These are phyloP conservation scores for Zanthoxylum bungeanum DNA, from an alignment of 345 rosid genomes.

Conservation along the genomic window DNA sequence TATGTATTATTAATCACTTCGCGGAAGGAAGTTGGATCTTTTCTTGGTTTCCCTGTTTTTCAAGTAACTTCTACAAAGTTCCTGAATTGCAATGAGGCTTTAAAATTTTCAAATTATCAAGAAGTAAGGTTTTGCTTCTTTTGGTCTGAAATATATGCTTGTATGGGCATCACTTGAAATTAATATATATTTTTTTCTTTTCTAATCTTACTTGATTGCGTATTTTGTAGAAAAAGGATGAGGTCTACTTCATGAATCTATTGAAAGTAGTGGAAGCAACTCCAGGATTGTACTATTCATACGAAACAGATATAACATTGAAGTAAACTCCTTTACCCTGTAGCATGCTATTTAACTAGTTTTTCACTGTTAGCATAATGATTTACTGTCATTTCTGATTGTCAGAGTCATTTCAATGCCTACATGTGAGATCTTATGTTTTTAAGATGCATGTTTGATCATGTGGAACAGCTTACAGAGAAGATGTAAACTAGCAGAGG, in stretches of 20 bases:
- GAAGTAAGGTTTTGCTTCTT: conserved; percentile 50
- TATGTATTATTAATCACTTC: conserved; percentile 77
- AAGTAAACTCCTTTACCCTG: conserved; percentile 50
- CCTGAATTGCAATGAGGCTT: conserved; percentile 66
- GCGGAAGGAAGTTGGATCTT: conserved; percentile 61
- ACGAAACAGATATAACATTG: conserved; percentile 85
- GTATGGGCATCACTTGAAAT: neutral
- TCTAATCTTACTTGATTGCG: conserved; percentile 1
- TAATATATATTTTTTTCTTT: conserved; percentile 5
- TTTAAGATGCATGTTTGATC: conserved; percentile 16
- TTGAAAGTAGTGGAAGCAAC: conserved; percentile 71
- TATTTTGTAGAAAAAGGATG: conserved; percentile 77
- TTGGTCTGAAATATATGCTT: neutral
- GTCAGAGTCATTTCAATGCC: neutral
- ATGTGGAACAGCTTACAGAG: conserved; percentile 69
- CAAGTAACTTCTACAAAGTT: conserved; percentile 70
- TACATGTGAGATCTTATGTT: neutral
- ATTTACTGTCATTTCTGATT: conserved; percentile 1
- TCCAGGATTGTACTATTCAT: conserved; percentile 89
- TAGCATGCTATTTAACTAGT: conserved; percentile 8
- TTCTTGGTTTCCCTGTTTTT: conserved; percentile 74
- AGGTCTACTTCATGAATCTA: conserved; percentile 69
- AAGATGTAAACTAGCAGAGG: conserved; percentile 79
- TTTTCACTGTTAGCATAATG: neutral
- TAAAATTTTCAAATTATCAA: conserved; percentile 62